Evolutionary conservation across 2,329 filamentous ascomycete species (phyloP), one percentile per base, ranked within the genome.

Genomic region (Aspergillus japonicus): DNA sequence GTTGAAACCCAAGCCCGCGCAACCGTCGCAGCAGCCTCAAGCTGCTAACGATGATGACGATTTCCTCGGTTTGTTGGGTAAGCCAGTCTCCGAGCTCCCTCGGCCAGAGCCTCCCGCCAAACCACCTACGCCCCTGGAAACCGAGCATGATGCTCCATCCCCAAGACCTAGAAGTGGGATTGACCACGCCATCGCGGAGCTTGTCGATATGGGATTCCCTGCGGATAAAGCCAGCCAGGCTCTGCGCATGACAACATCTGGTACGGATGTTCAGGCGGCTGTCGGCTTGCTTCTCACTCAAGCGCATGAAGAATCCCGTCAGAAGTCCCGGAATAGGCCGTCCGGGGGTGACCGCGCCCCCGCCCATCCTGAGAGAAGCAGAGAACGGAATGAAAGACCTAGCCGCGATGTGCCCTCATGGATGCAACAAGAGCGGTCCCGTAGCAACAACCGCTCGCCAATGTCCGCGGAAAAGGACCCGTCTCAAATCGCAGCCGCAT

Each of bases 201-300:
- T 99, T 26, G 87, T 97, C 3, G 94, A 97, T 66, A 98, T 98
- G 86, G 95, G 95, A 0, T 99, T 99, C 68, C 87, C 91, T 0
- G 84, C 87, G 0, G 91, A 96, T 60, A 92, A 92, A 69, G 89
- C 95, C n/a, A 84, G 85, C 56, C 83, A 89, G 63, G 95, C 92
- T 5, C 77, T 99, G 47, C 87, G 87, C 11, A 89, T 92, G 69
- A 96, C 90, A 33, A 89, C 91, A 4, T 88, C 87, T 3, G 91
- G 91, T 2, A 78, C 87, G 1, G 89, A 97, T 71, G 86, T 96
- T 10, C 92, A 96, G 73, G 89, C 87, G 52, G 94, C 94, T 2
- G 91, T 96, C 6, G 89, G 93, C 47, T 96, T 89, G 87, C 83
- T 99, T 10, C 79, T 99, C 39, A 95, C 96, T 59, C 91, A 96